A percentile compares a stretch with the other conserved stretches of the same genome.
Evolutionary conservation across 1,284 basidiomycete genomes (phyloP).

Genomic region (Clitocybe nebularis): DNA sequence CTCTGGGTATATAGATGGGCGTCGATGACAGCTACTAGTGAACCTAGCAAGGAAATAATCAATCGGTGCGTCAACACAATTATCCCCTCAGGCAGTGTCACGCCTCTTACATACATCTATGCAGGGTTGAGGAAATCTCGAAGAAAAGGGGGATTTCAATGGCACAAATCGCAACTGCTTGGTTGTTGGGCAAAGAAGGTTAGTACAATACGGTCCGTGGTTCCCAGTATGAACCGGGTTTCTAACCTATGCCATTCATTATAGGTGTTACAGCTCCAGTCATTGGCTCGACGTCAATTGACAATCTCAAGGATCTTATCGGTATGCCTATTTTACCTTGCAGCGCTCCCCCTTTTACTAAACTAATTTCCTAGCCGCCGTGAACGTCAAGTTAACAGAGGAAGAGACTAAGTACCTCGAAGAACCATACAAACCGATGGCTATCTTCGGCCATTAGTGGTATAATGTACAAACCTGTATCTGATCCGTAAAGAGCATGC

Average conservation of each 20-base stretch:
- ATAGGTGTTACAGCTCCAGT: constrained; percentile 51
- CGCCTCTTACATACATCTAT: not conserved
- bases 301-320: constrained; percentile 48
- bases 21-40: not conserved
- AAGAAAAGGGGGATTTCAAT: constrained; percentile 48
- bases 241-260: not conserved
- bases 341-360: no score
- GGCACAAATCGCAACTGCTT: constrained; percentile 61
- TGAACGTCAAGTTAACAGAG: constrained; percentile 1
- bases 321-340: no score
- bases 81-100: not conserved
- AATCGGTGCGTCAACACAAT: constrained; percentile 6
- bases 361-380: no score
- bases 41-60: not conserved
- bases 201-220: not conserved
- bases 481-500: no score
- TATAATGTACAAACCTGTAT: no score
- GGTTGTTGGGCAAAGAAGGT: constrained; percentile 42
- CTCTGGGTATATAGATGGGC: not conserved
- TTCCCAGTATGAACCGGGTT: no score
- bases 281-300: constrained; percentile 50
- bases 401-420: constrained; percentile 6
- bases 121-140: constrained; percentile 50
- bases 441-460: constrained; percentile 3
- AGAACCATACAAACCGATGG: constrained; percentile 4